These are phyloP conservation scores for Tetrapisispora taiwanensis DNA, from an alignment of 805 yeast genomes.

Conservation along the genomic window DNA sequence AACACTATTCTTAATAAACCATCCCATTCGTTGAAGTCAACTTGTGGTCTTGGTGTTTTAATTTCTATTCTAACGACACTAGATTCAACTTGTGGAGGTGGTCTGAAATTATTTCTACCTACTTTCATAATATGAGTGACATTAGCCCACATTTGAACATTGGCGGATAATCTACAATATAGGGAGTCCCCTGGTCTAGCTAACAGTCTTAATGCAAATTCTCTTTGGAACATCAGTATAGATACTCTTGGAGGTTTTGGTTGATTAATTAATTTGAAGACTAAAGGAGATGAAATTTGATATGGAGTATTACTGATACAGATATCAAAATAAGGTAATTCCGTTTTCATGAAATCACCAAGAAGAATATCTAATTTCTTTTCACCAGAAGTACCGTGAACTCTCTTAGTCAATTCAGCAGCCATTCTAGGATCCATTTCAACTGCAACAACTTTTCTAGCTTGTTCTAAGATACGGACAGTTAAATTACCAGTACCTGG, in stretches of 20 bases:
- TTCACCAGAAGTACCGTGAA: constrained; percentile 90
- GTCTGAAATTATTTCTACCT: constrained; percentile 91
- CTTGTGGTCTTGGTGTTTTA: constrained; percentile 85
- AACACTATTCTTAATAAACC: constrained; percentile 86
- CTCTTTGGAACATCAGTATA: constrained; percentile 95
- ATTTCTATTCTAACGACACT: constrained; percentile 91
- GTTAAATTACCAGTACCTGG: constrained; percentile 99
- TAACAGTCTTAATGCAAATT: constrained; percentile 82
- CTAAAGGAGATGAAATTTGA: constrained; percentile 93
- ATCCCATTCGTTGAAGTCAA: constrained; percentile 95
- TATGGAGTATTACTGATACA: constrained; percentile 97
- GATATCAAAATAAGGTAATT: constrained; percentile 86
- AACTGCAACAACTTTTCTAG: constrained; percentile 87
- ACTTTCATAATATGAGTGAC: constrained; percentile 98
- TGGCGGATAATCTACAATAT: constrained; percentile 88
- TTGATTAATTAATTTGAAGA: constrained; percentile 80
- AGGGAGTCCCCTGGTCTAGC: constrained; percentile 96
- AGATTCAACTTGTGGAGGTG: constrained; percentile 97
- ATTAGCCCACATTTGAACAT: constrained; percentile 99
- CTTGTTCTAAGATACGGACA: constrained; percentile 83
- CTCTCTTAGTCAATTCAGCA: constrained; percentile 94
- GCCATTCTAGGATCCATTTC: constrained; percentile 99
- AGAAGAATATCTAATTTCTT: constrained; percentile 83
- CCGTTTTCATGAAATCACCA: constrained; percentile 95
- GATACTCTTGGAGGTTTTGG: constrained; percentile 93